phyloP scores from a whole-genome alignment of 139 green algal genomes.

The Coelastrella sp. region DNA sequence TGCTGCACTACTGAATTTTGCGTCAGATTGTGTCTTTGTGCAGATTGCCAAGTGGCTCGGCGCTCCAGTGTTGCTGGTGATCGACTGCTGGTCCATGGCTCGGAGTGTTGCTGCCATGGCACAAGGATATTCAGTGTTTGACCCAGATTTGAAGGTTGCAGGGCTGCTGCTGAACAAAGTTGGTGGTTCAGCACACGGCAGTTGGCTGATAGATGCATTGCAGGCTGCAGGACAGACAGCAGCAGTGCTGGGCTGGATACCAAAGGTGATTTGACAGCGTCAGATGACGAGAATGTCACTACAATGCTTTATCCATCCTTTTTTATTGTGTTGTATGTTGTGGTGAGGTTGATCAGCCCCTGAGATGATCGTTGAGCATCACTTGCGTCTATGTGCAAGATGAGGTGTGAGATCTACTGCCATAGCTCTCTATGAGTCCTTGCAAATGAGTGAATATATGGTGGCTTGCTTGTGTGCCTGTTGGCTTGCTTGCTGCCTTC shows the following conservation, averaged over 20 bases:
- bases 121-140: slow-evolving; percentile 41
- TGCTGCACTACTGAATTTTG: not conserved
- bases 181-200: not conserved
- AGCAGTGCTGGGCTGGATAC: slow-evolving; percentile 16
- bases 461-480: not conserved
- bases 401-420: too few relatives aligned
- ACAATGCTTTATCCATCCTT: too few relatives aligned
- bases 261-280: slow-evolving; percentile 23
- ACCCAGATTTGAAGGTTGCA: slow-evolving; percentile 2
- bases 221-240: slow-evolving; percentile 14
- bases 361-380: too few relatives aligned
- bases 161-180: slow-evolving; percentile 41
- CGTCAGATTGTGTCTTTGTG: slow-evolving; percentile 1
- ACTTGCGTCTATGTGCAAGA: too few relatives aligned
- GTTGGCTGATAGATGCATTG: slow-evolving; percentile 27
- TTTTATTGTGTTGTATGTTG: too few relatives aligned
- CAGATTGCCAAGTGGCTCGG: slow-evolving; percentile 47
- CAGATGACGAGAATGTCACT: too few relatives aligned
- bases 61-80: slow-evolving; percentile 38
- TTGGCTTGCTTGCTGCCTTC: not conserved
- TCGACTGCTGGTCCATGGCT: slow-evolving; percentile 47
- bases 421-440: not conserved
- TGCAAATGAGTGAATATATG: not conserved
- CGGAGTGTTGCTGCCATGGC: slow-evolving; percentile 13
- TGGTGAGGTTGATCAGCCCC: too few relatives aligned